A percentile compares a stretch with the other conserved stretches of the same genome.
Conservation (phyloP, 202 grass and related monocot genomes). For the Setaria viridis region DNA sequence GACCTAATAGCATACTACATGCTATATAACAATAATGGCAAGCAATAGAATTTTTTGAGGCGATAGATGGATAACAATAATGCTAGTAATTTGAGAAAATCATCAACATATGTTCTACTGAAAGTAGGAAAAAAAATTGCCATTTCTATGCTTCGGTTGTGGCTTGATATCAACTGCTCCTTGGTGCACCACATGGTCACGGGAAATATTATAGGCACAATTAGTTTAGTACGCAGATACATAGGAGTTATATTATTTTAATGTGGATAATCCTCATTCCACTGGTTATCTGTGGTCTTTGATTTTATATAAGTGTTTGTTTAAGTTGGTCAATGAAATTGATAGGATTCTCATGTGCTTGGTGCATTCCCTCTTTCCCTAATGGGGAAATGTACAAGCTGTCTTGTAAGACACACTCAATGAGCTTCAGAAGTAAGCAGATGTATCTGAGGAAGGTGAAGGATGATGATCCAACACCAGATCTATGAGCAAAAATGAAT, state of each 20-base stretch:
- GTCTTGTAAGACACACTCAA: constrained; percentile 13
- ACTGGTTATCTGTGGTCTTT: constrained; percentile 47
- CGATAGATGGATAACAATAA: not conserved
- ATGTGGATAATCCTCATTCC: constrained; percentile 35
- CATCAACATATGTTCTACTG: constrained; percentile 5
- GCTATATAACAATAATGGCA: not conserved
- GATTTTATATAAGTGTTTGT: constrained; percentile 52
- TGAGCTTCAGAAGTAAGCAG: constrained; percentile 37
- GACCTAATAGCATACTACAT: not conserved
- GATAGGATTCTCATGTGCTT: constrained; percentile 61
- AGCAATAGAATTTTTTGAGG: not conserved
- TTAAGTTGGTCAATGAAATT: constrained; percentile 64
- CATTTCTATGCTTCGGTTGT: constrained; percentile 4
- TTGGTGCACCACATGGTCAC: constrained; percentile 51
- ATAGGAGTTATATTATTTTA: constrained; percentile 43
- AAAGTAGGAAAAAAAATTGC: constrained; percentile 17
- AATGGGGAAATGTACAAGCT: constrained; percentile 57
- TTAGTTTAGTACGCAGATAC: constrained; percentile 36
- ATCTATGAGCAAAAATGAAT: constrained; percentile 43
- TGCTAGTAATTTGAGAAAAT: constrained; percentile 6
- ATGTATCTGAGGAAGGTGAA: constrained; percentile 8
- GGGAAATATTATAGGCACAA: constrained; percentile 1
- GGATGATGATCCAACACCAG: constrained; percentile 44
- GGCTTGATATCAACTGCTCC: constrained; percentile 30
- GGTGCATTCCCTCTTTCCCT: constrained; percentile 67